These are phyloP conservation scores for Elongisporangium prolatum DNA, from an alignment of 352 stramenopile species.

Conservation along the genomic window DNA sequence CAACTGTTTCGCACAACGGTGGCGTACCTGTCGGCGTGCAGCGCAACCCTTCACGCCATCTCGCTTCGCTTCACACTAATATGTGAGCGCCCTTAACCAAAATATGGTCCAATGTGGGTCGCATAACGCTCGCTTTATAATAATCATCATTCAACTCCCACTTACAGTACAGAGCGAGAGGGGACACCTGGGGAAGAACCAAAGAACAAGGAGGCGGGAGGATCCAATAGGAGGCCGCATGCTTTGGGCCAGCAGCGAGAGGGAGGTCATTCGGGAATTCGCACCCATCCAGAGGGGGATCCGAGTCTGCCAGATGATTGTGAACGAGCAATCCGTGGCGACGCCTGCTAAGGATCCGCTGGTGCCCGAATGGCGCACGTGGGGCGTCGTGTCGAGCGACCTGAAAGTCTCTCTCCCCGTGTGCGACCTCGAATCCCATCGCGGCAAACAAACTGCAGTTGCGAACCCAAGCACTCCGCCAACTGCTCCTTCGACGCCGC, in stretches of 20 bases:
- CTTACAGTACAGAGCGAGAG: background rate
- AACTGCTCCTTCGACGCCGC: constrained; percentile 10
- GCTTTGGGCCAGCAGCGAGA: background rate
- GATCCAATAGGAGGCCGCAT: background rate
- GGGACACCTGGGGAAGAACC: background rate
- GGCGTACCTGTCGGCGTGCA: no score
- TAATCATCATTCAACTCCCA: background rate
- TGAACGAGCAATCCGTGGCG: background rate
- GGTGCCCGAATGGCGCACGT: background rate
- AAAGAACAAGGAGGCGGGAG: background rate
- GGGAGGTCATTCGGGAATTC: background rate
- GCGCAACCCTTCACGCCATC: background rate
- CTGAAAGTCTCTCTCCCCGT: background rate
- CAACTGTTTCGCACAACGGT: no score
- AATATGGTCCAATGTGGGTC: background rate
- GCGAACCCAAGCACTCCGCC: background rate
- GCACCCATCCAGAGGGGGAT: background rate
- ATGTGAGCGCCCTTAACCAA: background rate
- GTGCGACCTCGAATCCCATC: background rate
- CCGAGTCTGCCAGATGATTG: background rate
- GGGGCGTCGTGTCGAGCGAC: background rate
- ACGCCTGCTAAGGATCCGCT: background rate
- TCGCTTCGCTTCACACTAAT: background rate
- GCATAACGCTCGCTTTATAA: background rate
- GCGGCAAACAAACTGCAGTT: background rate